Evolutionary conservation across 2,329 filamentous ascomycete genomes (phyloP).

Genomic region (Pezicula rhizophila): DNA sequence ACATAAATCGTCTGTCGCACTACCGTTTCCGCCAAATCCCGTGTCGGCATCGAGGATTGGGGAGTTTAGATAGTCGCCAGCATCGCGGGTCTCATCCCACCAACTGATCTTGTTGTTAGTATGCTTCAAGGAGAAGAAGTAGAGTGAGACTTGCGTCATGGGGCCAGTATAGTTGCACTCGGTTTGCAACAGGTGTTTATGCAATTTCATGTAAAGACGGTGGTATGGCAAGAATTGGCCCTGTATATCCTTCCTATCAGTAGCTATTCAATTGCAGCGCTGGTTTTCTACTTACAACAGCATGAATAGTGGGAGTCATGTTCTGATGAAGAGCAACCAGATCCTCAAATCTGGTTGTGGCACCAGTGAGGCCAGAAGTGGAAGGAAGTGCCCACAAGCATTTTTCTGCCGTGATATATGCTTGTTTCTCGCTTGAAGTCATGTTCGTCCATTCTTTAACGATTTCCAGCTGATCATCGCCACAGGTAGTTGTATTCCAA

Average conservation of each 20-base stretch:
- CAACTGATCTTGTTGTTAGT: background rate
- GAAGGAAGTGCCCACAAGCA: background rate
- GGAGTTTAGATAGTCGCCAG: background rate
- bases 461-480: background rate
- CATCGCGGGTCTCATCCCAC: slow-evolving; percentile 1
- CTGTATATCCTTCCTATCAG: background rate
- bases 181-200: background rate
- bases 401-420: background rate
- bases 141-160: background rate
- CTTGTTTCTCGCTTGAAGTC: background rate
- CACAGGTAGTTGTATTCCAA: background rate
- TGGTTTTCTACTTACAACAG: background rate
- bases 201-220: background rate
- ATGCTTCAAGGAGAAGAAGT: background rate
- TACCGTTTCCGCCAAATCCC: slow-evolving; percentile 2
- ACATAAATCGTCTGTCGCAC: background rate
- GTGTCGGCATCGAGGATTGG: slow-evolving; percentile 2
- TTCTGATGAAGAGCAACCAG: background rate
- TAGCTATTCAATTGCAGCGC: background rate
- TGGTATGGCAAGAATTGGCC: background rate
- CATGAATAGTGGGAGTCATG: background rate
- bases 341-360: background rate
- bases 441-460: background rate
- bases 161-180: background rate
- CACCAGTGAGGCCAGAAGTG: background rate